A percentile compares a stretch with the other conserved stretches of the same genome.
phyloP scores from a whole-genome alignment of 306 rosid genomes.

The Cucumis cinereus region DNA sequence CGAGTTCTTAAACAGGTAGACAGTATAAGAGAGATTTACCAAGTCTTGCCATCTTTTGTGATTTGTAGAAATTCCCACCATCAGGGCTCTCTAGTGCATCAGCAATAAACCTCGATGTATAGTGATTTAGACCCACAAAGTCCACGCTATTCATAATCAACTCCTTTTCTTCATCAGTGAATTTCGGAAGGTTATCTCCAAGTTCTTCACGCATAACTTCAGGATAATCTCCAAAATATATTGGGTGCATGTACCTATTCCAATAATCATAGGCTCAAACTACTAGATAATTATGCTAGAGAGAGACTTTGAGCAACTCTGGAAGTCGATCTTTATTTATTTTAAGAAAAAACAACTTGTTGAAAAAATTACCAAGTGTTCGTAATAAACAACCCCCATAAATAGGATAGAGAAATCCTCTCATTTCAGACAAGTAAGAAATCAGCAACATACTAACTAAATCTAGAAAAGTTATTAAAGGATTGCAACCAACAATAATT shows the following conservation, averaged over 20 bases:
- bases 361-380: no score
- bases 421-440: no score
- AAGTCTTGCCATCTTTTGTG: constrained; percentile 44
- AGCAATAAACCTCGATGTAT: constrained; percentile 78
- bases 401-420: no score
- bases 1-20: not conserved
- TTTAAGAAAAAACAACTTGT: not conserved
- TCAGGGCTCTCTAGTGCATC: constrained; percentile 27
- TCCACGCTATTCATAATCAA: constrained; percentile 47
- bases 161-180: constrained; percentile 64
- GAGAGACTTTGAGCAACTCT: not conserved
- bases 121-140: constrained; percentile 78
- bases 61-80: constrained; percentile 24
- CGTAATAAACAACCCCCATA: no score
- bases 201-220: constrained; percentile 55
- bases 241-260: constrained; percentile 67
- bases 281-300: not conserved
- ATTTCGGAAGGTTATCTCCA: constrained; percentile 77
- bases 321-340: not conserved
- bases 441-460: no score
- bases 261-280: not conserved
- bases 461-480: no score
- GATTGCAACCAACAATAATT: no score
- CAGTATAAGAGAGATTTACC: constrained; percentile 27
- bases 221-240: constrained; percentile 76